phyloP scores from a whole-genome alignment of 208 protist species.

The Leishmania major region DNA sequence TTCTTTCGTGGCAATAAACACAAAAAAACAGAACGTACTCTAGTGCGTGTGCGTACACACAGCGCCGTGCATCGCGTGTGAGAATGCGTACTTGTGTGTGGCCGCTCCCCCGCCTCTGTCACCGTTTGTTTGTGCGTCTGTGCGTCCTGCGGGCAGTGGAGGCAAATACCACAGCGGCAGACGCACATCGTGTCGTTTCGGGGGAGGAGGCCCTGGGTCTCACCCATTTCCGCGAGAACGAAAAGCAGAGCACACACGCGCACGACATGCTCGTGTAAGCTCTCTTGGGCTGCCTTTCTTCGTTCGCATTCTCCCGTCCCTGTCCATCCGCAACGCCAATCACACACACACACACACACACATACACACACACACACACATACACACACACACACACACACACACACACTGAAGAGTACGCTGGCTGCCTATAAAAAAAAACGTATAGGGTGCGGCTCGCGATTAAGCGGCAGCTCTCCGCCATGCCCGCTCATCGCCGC shows the following conservation, averaged over 20 bases:
- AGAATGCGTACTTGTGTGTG: not conserved
- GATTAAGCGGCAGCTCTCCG: not conserved
- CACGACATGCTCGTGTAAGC: not conserved
- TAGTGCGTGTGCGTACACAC: not conserved
- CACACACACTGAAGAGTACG: not conserved
- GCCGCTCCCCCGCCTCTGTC: not conserved
- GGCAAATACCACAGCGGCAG: not conserved
- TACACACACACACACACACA: not conserved
- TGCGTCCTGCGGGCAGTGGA: not conserved
- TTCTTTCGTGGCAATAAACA: not conserved
- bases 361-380: not conserved
- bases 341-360: not conserved
- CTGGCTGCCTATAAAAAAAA: not conserved
- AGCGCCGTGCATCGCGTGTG: not conserved
- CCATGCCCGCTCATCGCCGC: not conserved
- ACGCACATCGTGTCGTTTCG: not conserved
- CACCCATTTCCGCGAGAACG: not conserved
- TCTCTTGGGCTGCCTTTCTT: not conserved
- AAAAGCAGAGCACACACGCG: not conserved
- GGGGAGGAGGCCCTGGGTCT: not conserved
- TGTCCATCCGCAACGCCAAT: not conserved
- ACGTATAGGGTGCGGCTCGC: not conserved
- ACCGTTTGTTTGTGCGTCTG: not conserved
- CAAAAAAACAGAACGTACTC: not conserved
- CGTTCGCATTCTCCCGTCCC: not conserved